Conservation (phyloP, 2,329 filamentous ascomycete genomes). For the Nemania sp. region DNA sequence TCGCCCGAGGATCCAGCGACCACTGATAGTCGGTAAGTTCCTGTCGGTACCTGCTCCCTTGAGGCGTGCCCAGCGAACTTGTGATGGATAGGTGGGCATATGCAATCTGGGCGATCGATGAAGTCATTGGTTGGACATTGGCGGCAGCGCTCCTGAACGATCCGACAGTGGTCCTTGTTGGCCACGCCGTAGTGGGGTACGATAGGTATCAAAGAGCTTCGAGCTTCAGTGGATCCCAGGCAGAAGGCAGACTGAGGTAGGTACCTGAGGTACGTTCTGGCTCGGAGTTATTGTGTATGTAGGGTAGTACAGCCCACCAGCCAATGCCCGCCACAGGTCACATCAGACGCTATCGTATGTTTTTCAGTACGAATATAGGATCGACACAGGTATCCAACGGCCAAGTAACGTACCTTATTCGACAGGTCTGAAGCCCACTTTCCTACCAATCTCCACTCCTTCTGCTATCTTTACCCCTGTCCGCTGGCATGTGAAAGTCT, state of each 20-base stretch:
- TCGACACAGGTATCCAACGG: conserved; percentile 1
- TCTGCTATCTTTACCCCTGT: conserved; percentile 37
- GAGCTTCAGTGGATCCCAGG: conserved; percentile 7
- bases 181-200: conserved; percentile 27
- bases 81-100: conserved; percentile 31
- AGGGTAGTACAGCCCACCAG: background rate
- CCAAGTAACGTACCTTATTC: background rate
- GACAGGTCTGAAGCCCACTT: conserved; percentile 8
- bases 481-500: conserved; percentile 40
- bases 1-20: conserved; percentile 23
- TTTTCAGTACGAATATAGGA: background rate
- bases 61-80: conserved; percentile 4
- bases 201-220: conserved; percentile 19
- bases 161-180: conserved; percentile 21
- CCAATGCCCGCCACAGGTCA: background rate
- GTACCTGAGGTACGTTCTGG: background rate
- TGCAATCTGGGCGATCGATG: conserved; percentile 35
- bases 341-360: conserved; percentile 21
- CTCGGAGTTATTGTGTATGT: no score
- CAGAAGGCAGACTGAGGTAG: background rate
- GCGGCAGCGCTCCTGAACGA: conserved; percentile 10
- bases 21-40: conserved; percentile 22
- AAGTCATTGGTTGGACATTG: conserved; percentile 38
- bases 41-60: conserved; percentile 3
- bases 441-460: conserved; percentile 8